Evolutionary conservation across 331 rosid species (phyloP).

Genomic region (Malus hybrid): DNA sequence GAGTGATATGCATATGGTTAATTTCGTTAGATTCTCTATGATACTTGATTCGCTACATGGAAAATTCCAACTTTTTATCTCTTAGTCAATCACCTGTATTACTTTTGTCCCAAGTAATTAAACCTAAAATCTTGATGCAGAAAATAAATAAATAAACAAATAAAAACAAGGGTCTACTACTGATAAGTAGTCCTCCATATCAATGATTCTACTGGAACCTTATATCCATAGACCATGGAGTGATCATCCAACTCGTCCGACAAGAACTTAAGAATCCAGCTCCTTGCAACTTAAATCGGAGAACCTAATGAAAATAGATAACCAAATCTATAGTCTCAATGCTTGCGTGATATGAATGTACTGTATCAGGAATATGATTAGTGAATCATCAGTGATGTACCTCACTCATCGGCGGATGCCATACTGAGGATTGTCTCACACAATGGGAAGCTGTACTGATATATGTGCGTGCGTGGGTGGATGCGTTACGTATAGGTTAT

Average conservation of each 20-base stretch:
- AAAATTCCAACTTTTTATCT: no score
- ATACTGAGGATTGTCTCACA: conserved; percentile 57
- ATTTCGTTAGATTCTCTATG: no score
- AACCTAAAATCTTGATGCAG: background rate
- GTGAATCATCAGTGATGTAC: conserved; percentile 10
- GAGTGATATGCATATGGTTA: no score
- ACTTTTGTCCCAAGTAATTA: conserved; percentile 17
- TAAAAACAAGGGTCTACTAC: background rate
- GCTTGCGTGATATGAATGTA: no score
- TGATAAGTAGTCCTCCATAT: conserved; percentile 56
- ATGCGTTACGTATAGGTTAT: background rate
- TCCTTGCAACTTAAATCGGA: conserved; percentile 36
- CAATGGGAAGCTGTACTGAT: conserved; percentile 62
- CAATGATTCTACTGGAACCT: conserved; percentile 45
- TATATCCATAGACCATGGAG: conserved; percentile 75
- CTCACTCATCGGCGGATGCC: conserved; percentile 85
- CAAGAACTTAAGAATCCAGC: conserved; percentile 54
- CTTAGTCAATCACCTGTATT: no score
- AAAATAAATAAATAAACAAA: background rate
- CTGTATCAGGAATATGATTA: no score
- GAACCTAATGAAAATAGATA: no score
- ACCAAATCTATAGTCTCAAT: no score
- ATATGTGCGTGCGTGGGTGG: no score
- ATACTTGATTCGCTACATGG: no score
- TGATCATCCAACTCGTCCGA: conserved; percentile 83